Evolutionary conservation across 495 filamentous ascomycete species (phyloP).

Genomic region (Rhypophila decipiens): DNA sequence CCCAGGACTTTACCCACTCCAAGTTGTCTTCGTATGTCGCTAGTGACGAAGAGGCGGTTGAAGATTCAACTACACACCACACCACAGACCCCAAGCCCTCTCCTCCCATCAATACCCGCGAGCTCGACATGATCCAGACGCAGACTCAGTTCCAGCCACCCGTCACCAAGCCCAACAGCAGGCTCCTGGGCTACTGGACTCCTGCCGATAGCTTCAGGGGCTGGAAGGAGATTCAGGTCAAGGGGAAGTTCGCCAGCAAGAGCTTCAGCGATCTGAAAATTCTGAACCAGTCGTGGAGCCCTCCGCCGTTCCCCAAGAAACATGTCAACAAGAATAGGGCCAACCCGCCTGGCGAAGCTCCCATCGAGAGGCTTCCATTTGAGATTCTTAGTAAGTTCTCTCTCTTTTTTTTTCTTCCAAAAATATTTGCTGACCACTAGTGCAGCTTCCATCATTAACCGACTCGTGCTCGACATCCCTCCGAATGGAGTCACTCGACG

Average conservation of each 20-base stretch:
- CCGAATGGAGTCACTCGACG: constrained; percentile 71
- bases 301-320: constrained; percentile 34
- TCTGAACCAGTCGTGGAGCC: constrained; percentile 51
- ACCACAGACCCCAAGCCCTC: constrained; percentile 9
- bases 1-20: constrained; percentile 66
- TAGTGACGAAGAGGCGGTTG: constrained; percentile 39
- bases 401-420: no score
- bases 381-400: constrained; percentile 64
- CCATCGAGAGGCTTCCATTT: constrained; percentile 61
- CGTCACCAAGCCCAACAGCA: constrained; percentile 39
- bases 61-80: constrained; percentile 25
- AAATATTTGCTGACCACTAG: no score
- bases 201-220: constrained; percentile 65
- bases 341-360: constrained; percentile 31
- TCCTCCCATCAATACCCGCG: constrained; percentile 11
- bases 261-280: constrained; percentile 64
- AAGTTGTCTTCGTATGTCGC: constrained; percentile 53
- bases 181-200: constrained; percentile 56
- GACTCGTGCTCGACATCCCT: constrained; percentile 68
- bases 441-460: constrained; percentile 72
- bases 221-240: constrained; percentile 65
- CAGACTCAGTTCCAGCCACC: constrained; percentile 41
- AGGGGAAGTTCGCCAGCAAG: constrained; percentile 60
- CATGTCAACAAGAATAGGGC: constrained; percentile 19
- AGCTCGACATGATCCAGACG: constrained; percentile 40